Conservation (phyloP, 129 eudicot genomes). For the Mikania micrantha region DNA sequence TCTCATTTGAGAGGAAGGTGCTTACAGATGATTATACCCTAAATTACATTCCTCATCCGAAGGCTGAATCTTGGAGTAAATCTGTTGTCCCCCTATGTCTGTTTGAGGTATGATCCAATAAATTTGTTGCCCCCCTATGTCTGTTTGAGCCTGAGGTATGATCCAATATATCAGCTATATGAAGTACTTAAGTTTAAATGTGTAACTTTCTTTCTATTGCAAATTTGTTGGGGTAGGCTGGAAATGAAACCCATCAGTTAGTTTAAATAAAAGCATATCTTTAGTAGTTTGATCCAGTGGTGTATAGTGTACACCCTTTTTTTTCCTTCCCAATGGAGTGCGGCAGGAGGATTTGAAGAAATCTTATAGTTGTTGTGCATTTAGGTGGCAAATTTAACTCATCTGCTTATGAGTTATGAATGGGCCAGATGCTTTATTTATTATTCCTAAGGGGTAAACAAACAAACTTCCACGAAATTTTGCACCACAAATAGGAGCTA, state of each 20-base stretch:
- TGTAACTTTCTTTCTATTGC: neutral
- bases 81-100: constrained; percentile 51
- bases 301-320: neutral
- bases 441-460: too few species aligned
- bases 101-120: constrained; percentile 48
- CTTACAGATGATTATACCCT: constrained; percentile 43
- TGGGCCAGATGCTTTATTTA: neutral
- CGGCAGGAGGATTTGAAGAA: neutral
- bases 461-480: too few species aligned
- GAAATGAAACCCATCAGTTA: constrained; percentile 5
- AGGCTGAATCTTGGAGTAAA: constrained; percentile 57
- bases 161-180: constrained; percentile 2
- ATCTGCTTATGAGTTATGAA: neutral
- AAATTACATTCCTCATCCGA: constrained; percentile 38
- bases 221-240: neutral
- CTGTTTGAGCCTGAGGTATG: constrained; percentile 63
- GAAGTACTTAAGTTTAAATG: neutral
- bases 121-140: constrained; percentile 53
- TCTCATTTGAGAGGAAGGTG: constrained; percentile 83
- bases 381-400: neutral
- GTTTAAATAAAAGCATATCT: neutral
- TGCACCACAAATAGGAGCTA: too few species aligned
- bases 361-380: neutral
- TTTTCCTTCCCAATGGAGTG: neutral
- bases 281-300: neutral